Evolutionary conservation across 306 rosid species (phyloP).

Genomic region (Malus fusca): DNA sequence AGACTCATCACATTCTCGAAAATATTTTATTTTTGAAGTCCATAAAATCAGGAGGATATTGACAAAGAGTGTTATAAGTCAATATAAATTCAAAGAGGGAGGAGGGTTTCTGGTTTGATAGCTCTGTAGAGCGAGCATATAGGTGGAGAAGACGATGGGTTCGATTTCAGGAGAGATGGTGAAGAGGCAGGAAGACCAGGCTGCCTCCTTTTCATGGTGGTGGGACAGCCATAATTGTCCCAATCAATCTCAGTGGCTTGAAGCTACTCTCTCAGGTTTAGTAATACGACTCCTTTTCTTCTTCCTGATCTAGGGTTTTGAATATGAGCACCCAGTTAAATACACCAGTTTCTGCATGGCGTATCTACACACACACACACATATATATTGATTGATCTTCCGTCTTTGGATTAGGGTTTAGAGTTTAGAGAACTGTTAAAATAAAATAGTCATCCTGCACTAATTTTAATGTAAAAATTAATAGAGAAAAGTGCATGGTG

Average conservation of each 20-base stretch:
- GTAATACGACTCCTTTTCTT: not conserved
- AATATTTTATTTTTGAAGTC: not conserved
- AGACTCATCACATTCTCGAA: not conserved
- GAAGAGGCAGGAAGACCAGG: not conserved
- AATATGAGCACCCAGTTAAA: not conserved
- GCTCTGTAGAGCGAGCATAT: not conserved
- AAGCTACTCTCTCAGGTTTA: slow-evolving; percentile 32
- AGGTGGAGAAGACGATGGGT: not conserved
- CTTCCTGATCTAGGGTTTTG: not conserved
- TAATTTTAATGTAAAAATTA: not conserved
- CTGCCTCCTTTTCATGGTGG: slow-evolving; percentile 25
- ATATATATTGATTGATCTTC: no score
- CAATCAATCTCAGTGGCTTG: slow-evolving; percentile 33
- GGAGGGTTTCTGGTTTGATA: not conserved
- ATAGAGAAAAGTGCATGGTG: no score
- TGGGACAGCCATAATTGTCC: slow-evolving; percentile 21
- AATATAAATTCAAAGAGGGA: not conserved
- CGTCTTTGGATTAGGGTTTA: no score
- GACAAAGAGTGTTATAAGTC: not conserved
- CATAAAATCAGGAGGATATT: not conserved
- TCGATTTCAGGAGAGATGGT: not conserved
- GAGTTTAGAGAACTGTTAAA: no score
- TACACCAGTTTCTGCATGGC: not conserved
- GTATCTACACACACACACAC: no score
- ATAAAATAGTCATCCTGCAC: not conserved